phyloP scores from a whole-genome alignment of 495 filamentous ascomycete species.

The Penicillium maclennaniae region DNA sequence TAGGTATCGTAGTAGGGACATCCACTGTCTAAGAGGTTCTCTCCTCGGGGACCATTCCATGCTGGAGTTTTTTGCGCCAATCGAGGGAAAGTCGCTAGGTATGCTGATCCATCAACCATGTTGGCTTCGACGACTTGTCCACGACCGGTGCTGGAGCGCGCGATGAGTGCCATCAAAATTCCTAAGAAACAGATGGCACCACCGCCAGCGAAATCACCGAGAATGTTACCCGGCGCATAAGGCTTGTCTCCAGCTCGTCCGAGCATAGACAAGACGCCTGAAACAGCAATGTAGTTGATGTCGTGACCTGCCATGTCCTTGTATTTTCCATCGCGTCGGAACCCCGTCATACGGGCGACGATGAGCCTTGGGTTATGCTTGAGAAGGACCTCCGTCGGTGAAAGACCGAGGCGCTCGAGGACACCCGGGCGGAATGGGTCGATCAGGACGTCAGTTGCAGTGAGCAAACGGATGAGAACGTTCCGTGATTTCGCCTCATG shows the following conservation, averaged over 20 bases:
- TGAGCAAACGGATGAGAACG: conserved; percentile 62
- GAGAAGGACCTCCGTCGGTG: conserved; percentile 57
- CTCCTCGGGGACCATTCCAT: conserved; percentile 62
- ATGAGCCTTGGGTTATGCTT: conserved; percentile 72
- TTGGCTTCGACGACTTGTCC: conserved; percentile 92
- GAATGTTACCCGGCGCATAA: conserved; percentile 73
- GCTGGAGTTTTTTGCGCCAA: conserved; percentile 53
- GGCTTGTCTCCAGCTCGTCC: conserved; percentile 67
- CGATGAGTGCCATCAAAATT: conserved; percentile 44
- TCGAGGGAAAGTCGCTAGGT: conserved; percentile 72
- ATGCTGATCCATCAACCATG: conserved; percentile 88
- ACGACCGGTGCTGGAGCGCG: conserved; percentile 49
- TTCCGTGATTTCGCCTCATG: conserved; percentile 59
- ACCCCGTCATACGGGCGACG: conserved; percentile 82
- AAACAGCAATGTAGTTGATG: conserved; percentile 93
- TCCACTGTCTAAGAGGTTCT: conserved; percentile 78
- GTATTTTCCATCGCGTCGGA: conserved; percentile 81
- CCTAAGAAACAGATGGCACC: conserved; percentile 70
- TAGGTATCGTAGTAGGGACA: conserved; percentile 88
- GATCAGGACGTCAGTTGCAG: conserved; percentile 71
- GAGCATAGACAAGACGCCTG: conserved; percentile 72
- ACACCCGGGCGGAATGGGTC: conserved; percentile 92
- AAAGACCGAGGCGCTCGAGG: conserved; percentile 75
- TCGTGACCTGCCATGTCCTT: conserved; percentile 91
- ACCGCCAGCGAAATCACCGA: conserved; percentile 89